phyloP scores from a whole-genome alignment of 495 filamentous ascomycete species.

The Bryoglossum gracile region DNA sequence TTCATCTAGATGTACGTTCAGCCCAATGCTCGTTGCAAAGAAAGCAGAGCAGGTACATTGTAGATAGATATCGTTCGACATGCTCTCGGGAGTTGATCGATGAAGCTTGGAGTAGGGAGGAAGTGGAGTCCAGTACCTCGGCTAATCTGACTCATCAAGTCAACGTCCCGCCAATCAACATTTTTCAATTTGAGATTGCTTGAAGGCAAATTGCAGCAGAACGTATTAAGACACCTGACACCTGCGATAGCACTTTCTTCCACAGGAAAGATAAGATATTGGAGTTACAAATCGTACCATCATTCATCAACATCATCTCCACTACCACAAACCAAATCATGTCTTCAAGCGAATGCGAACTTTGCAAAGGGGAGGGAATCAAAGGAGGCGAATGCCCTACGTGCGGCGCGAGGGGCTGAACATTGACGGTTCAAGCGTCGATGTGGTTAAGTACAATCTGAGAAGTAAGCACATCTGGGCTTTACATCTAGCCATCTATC shows the following conservation, averaged over 20 bases:
- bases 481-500: constrained; percentile 16
- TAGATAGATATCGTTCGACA: constrained; percentile 16
- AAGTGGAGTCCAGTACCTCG: constrained; percentile 9
- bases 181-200: constrained; percentile 14
- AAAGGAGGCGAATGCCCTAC: constrained; percentile 23
- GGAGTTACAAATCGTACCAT: constrained; percentile 14
- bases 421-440: constrained; percentile 15
- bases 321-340: constrained; percentile 19
- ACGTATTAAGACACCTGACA: constrained; percentile 13
- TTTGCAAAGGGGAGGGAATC: constrained; percentile 17
- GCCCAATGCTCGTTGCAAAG: constrained; percentile 17
- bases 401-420: constrained; percentile 22
- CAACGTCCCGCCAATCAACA: constrained; percentile 11
- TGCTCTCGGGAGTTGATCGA: constrained; percentile 10
- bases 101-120: constrained; percentile 16
- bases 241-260: constrained; percentile 12
- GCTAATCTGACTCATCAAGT: background rate
- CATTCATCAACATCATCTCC: constrained; percentile 12
- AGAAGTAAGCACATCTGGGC: constrained; percentile 11
- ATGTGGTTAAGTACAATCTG: constrained; percentile 7
- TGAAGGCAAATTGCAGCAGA: constrained; percentile 13
- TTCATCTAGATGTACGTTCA: constrained; percentile 20
- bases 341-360: constrained; percentile 21
- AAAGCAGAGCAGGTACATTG: constrained; percentile 23
- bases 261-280: constrained; percentile 11